Evolutionary conservation across 768 basidiomycete genomes (phyloP).

Genomic region (Mycena chlorophos): DNA sequence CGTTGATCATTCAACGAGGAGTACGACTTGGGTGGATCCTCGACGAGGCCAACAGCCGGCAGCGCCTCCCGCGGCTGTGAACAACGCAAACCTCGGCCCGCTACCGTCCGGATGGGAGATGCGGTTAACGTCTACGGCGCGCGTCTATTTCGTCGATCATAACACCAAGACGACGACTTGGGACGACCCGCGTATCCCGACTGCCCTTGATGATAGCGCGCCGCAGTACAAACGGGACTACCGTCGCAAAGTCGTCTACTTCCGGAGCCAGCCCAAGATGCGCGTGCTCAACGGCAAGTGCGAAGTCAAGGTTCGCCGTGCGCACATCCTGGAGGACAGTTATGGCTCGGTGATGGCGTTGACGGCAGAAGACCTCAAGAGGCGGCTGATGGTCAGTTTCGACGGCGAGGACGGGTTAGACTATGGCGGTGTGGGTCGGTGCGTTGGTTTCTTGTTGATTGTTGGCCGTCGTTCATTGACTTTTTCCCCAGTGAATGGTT

Average conservation of each 20-base stretch:
- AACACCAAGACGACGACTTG: slow-evolving; percentile 87
- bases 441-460: slow-evolving; percentile 19
- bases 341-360: slow-evolving; percentile 83
- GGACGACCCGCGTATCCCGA: slow-evolving; percentile 90
- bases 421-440: slow-evolving; percentile 78
- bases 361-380: slow-evolving; percentile 68
- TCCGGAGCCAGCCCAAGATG: slow-evolving; percentile 88
- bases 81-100: slow-evolving; percentile 69
- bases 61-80: slow-evolving; percentile 46
- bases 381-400: slow-evolving; percentile 70
- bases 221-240: slow-evolving; percentile 98
- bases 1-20: slow-evolving; percentile 75
- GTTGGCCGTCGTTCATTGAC: background rate
- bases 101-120: slow-evolving; percentile 95
- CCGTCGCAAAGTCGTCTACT: slow-evolving; percentile 87
- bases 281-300: slow-evolving; percentile 77
- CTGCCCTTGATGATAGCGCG: slow-evolving; percentile 79
- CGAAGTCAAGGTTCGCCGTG: slow-evolving; percentile 80
- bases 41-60: slow-evolving; percentile 54
- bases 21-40: slow-evolving; percentile 92
- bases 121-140: slow-evolving; percentile 79
- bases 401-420: slow-evolving; percentile 81
- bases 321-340: slow-evolving; percentile 82
- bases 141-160: slow-evolving; percentile 93
- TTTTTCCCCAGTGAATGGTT: slow-evolving; percentile 76